Evolutionary conservation across 306 rosid genomes (phyloP), one percentile per base, ranked within the genome.

Genomic region (Quercus gilva): DNA sequence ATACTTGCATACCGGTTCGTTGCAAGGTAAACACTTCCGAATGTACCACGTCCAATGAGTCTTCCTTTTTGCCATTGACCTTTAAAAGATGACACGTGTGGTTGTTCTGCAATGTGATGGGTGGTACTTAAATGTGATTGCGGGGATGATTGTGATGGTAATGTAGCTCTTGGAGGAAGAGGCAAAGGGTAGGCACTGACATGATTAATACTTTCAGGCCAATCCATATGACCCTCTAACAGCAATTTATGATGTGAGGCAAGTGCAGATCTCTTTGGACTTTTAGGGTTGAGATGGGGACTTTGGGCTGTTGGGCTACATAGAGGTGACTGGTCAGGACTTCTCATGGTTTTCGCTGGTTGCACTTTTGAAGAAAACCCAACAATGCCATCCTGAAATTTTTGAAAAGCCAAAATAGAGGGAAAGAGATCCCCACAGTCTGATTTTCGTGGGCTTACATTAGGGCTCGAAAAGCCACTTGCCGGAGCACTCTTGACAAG

Each of bases 41-140:
- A 94, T 21, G 98, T 88, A 73, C 98, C 98, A 9, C 98, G 91
- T 21, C 98, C 98, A 71, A 94, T 94, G 74, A 87, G 92, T 78
- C 85, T 92, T 79, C 97, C 94, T 84, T 92, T 94, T 89, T 89
- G 94, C 98, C 98, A 94, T 75, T 87, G 96, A 74, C 93, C 89
- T 79, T 91, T 91, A 86, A 86, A 76, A 28, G 91, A 84, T 57
- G 90, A 65, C 31, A 23, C 31, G 5, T 6, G 17, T 10, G 83
- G 79, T 41, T 28, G 81, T 78, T 90, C 97, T 10, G 35, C 18
- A 49, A 57, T 21, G 56, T 85, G 87, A 83, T 80, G 85, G 21
- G 12, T 53, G 7, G 63, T 55, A 21, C 74, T 26, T 18, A 84
- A 74, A 20, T 80, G 92, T 55, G 87, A 59, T 17, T 78, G 84